Evolutionary conservation across 2,329 filamentous ascomycete genomes (phyloP).

Genomic region (Pestalotiopsis sp.): DNA sequence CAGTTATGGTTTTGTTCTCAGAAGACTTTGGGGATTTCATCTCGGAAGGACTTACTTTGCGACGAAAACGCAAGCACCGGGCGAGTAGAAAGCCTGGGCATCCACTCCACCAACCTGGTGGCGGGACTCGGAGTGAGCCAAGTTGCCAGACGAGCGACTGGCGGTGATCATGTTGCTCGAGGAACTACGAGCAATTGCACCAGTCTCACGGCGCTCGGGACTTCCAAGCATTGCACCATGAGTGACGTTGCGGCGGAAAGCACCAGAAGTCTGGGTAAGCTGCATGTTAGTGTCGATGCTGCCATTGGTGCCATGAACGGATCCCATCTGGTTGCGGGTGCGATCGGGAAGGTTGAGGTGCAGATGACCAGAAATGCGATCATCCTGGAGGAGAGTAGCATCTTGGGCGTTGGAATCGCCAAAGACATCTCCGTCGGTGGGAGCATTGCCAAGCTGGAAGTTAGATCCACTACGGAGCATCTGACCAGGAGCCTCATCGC

Average conservation of each 20-base stretch:
- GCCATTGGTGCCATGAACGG: neutral
- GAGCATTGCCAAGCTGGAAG: conserved; percentile 20
- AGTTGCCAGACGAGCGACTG: conserved; percentile 16
- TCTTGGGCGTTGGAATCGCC: conserved; percentile 4
- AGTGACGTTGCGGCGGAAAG: neutral
- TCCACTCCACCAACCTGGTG: conserved; percentile 40
- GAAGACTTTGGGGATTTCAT: neutral
- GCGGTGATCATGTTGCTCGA: neutral
- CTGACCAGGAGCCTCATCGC: conserved; percentile 3
- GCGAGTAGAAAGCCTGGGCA: conserved; percentile 55
- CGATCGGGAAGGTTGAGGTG: neutral
- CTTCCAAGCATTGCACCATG: conserved; percentile 14
- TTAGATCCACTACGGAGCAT: neutral
- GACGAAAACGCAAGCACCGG: conserved; percentile 64
- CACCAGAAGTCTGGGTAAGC: neutral
- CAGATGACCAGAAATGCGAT: neutral
- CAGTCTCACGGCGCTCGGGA: neutral
- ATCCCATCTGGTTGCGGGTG: neutral
- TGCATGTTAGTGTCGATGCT: neutral
- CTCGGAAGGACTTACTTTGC: conserved; percentile 59
- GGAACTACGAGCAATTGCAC: neutral
- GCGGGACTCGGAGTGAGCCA: conserved; percentile 20
- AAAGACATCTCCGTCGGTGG: conserved; percentile 23
- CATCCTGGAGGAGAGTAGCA: neutral
- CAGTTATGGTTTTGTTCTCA: conserved; percentile 3